Percentiles rank a stretch among this genome's conserved stretches.
Conservation (phyloP, 768 basidiomycete species). For the Amylocystis lapponica region DNA sequence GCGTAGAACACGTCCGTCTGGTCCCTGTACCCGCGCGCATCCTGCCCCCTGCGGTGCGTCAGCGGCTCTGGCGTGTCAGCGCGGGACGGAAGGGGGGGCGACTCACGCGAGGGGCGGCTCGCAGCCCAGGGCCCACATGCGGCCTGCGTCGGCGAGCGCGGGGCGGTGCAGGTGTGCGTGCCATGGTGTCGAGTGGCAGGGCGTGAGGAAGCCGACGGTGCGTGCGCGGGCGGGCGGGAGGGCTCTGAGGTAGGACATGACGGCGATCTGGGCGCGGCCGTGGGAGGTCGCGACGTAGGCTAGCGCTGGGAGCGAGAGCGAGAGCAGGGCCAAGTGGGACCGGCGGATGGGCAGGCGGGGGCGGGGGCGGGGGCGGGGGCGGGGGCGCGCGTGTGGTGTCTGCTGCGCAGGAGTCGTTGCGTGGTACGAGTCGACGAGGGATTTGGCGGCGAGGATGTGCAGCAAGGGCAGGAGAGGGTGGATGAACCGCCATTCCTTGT, state of each 20-base stretch:
- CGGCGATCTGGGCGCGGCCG: slow-evolving; percentile 70
- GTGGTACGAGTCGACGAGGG: slow-evolving; percentile 43
- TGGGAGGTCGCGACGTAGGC: slow-evolving; percentile 73
- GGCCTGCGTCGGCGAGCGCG: slow-evolving; percentile 47
- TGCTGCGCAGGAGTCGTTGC: background rate
- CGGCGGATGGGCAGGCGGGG: slow-evolving; percentile 28
- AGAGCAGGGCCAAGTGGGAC: slow-evolving; percentile 36
- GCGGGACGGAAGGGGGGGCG: too few species aligned
- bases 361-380: too few species aligned
- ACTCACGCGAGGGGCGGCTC: slow-evolving; percentile 87
- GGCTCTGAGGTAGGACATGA: slow-evolving; percentile 60
- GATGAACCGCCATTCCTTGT: slow-evolving; percentile 98
- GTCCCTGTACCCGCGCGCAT: slow-evolving; percentile 58
- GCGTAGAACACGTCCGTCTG: slow-evolving; percentile 81
- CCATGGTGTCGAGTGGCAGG: slow-evolving; percentile 95
- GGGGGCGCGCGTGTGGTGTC: too few species aligned
- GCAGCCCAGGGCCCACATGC: slow-evolving; percentile 84
- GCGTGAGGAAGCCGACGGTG: slow-evolving; percentile 81
- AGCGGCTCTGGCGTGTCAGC: slow-evolving; percentile 3
- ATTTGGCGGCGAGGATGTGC: slow-evolving; percentile 72
- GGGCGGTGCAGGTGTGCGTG: slow-evolving; percentile 79
- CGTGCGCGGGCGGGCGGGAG: slow-evolving; percentile 44
- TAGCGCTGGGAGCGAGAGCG: slow-evolving; percentile 55
- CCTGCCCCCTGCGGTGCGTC: slow-evolving; percentile 47
- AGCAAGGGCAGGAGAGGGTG: slow-evolving; percentile 86